Evolutionary conservation across 331 rosid genomes (phyloP).

Genomic region (Phaseolus coccineus): DNA sequence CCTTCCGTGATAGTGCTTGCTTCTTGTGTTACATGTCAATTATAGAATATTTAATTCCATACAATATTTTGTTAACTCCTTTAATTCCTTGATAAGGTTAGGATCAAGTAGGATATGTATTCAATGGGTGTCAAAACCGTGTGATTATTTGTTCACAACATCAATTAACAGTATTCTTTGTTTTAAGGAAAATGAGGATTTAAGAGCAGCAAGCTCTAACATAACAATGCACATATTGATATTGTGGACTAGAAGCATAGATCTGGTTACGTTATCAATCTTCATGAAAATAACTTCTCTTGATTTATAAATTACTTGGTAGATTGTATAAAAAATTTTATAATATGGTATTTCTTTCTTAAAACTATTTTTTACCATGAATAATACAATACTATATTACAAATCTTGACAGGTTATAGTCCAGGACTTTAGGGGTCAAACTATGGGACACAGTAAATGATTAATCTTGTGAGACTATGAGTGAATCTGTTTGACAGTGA

Average conservation of each 20-base stretch:
- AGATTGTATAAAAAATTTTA: not conserved
- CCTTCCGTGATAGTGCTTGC: constrained; percentile 2
- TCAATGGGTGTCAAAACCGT: constrained; percentile 4
- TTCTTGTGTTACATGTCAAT: not conserved
- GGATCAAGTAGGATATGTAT: constrained; percentile 13
- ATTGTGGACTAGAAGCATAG: constrained; percentile 6
- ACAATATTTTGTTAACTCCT: not conserved
- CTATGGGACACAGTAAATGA: not conserved
- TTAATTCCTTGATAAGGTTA: not conserved
- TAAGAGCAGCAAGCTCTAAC: not conserved
- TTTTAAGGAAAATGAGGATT: constrained; percentile 3
- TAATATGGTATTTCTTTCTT: not conserved
- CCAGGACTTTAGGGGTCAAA: not conserved
- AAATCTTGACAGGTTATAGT: not conserved
- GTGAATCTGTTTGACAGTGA: not conserved
- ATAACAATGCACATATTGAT: constrained; percentile 1
- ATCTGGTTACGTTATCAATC: constrained; percentile 6
- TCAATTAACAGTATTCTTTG: not conserved
- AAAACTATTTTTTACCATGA: not conserved
- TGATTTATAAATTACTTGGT: not conserved
- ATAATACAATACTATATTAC: not conserved
- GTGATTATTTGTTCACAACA: not conserved
- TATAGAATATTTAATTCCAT: not conserved
- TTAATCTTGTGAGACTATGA: not conserved
- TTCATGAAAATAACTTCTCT: not conserved